Evolutionary conservation across 2,329 filamentous ascomycete genomes (phyloP), one percentile per base, ranked within the genome.

Genomic region (Aspergillus udagawae): DNA sequence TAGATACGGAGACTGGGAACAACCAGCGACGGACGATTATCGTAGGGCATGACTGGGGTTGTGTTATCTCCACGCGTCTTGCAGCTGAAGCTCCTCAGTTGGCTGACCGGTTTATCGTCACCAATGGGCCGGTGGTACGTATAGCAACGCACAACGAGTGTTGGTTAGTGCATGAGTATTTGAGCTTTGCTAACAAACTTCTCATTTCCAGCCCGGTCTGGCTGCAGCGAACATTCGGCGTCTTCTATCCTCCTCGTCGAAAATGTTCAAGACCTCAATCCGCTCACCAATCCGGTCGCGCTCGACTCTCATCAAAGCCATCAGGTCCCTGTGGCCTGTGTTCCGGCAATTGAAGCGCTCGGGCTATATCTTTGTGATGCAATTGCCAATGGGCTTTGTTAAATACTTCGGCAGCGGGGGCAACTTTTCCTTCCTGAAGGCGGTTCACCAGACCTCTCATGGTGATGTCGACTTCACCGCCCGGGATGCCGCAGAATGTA

Each of bases 1-100:
- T 76, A 48, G 75, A 76, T 47, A 53, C 57, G 8, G 65, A 60
- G 2, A 58, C 49, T 4, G 57, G 60, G 27, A 54, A 57, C 48
- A 74, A 74, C 70, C 56, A 80, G 76, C 54, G 79, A 75, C 58
- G 77, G 45, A 65, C 78, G 1, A 71, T 82, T 21, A 73, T 83
- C 50, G 79, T 82, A 35, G 77, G 70, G 4, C 82, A 84, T 69
- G 82, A 84, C 58, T 84, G 82, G 82, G 82, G 82, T 17, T 79
- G 77, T 54, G 65, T 81, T 8, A 65, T 86, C 20, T 76, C 76
- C 3, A 82, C 78, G 62, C 75, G 83, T 48, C 76, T 86, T 47
- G 83, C 83, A n/a, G 74, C 80, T n/a, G 83, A 86, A 63, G 83
- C 83, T 28, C 75, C 78, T 21, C 74, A 79, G 53, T 67, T 86